Base-by-base conservation (phyloP, 192 early-diverging fungal genomes). In the Chytriomyces sp. region DNA sequence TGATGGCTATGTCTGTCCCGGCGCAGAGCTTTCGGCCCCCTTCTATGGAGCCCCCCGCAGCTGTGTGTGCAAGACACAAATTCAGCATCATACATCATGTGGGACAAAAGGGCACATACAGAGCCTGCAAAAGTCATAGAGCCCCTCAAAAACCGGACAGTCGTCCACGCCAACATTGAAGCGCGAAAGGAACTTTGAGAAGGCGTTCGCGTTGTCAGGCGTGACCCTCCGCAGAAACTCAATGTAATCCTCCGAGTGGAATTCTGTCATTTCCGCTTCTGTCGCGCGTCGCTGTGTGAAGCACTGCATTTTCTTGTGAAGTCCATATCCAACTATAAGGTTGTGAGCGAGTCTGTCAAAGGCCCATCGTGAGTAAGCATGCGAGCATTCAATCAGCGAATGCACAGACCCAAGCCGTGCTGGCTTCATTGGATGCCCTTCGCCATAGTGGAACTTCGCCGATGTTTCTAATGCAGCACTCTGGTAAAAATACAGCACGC, bases 351-450 rank as follows among this genome's bases (percentile, higher is more conserved):
- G 91, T 4, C 68, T 70, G 34, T 5, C n/a, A 28, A 26, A 33
- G 38, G 36, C 1, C 22, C 22, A n/a, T 22, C 44, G 17, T 2
- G 44, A n/a, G 44, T 49, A n/a, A 49, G 3, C 1, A 49, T 49
- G 0, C 2, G 3, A n/a, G 22, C 44, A 49, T 3, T 14, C 17
- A 49, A 49, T 22, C 14, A 22, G 44, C 17, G 28, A 14, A 32
- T 26, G 56, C 28, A 40, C 54, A 3, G 7, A 69, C 54, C 92
- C 91, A 70, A 99, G 92, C 70, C 97, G 85, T 31, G 93, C 89
- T n/a, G 97, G 97, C 77, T 99, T 99, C 97, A 99, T 99, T 17
- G 92, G 93, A 76, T 99, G 97, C 39, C 92, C 93, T 61, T 80
- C 79, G 19, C 79, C 74, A 39, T 75, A 75, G 59, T 75, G 74